Evolutionary conservation across 225 moss, liverwort and hornwort species (phyloP).

Genomic region (Lunularia cruciata): DNA sequence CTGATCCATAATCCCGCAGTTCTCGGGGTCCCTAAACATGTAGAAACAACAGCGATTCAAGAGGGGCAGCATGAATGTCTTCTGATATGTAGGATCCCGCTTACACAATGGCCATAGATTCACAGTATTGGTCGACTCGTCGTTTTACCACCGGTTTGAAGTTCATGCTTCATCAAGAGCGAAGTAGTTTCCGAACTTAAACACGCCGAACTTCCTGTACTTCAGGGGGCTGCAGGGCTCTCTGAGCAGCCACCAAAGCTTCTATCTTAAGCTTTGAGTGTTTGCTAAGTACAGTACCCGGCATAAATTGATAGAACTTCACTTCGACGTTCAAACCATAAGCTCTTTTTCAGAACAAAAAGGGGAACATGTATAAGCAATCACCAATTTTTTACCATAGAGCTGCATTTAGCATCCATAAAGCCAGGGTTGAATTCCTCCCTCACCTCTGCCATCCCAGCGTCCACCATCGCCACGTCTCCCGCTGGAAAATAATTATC

Average conservation of each 20-base stretch:
- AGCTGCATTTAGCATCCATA: not conserved
- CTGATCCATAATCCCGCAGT: conserved; percentile 34
- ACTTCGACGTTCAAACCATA: no score
- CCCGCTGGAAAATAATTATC: not conserved
- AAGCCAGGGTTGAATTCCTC: not conserved
- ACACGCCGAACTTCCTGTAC: no score
- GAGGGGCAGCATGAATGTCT: not conserved
- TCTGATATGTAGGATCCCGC: no score
- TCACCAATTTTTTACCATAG: not conserved
- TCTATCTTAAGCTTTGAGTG: not conserved
- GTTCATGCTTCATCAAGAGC: no score
- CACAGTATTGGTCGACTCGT: no score
- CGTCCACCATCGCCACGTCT: not conserved
- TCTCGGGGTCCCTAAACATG: conserved; percentile 17
- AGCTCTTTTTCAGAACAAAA: no score
- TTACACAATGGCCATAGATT: no score
- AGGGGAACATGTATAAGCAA: not conserved
- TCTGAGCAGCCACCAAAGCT: not conserved
- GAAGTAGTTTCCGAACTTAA: no score
- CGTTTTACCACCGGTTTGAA: no score
- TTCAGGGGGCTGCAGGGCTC: no score
- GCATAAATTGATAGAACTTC: no score
- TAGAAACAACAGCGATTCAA: not conserved
- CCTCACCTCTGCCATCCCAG: conserved; percentile 8
- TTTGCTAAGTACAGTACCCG: no score